Base-by-base conservation (phyloP, 352 stramenopile genomes). In the Globisporangium iwayamae region DNA sequence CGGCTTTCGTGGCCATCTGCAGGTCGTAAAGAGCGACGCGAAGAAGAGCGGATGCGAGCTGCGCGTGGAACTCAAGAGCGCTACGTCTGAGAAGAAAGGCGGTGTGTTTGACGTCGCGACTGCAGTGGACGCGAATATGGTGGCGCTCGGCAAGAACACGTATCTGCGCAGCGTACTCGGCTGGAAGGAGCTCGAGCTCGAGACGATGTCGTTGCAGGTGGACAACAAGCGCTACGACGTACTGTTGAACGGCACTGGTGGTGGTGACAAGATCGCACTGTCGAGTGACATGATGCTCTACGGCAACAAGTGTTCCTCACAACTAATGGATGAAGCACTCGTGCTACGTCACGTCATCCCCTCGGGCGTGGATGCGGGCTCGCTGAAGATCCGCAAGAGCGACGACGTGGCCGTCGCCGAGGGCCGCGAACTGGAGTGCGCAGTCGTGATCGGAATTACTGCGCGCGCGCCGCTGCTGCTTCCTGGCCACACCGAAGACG, bases 161-260 rank as follows among this genome's bases (percentile, higher is more conserved):
- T 55, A 69, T 16, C 41, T 70, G 32, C 65, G 68, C 5, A 58
- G 54, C 0, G 48, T 45, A 1, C 6, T 66, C 0, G 52, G 30
- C 25, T 52, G 68, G 34, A 65, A 56, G 22, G 59, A 73, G 38
- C 54, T 78, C 10, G 50, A 45, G 36, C 51, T 78, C 10, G 53
- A 70, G 51, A 58, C 66, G n/a, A 38, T 78, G 4, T 43, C 56
- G n/a, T 45, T 78, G 11, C 59, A 68, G 47, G 30, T 71, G 2
- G 67, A 60, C 13, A 71, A 62, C 46, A 67, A 66, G 39, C 59
- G 67, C 32, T 71, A 70, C 51, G 39, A 62, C 3, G 47, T 75
- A 6, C 51, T 69, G 41, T 20, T 69, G 66, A 52, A 22, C 39
- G 48, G n/a, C 13, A 56, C 13, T 41, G 41, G 20, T 36, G 41